Evolutionary conservation across 2,329 filamentous ascomycete species (phyloP).

Genomic region (Xylaria sp.): DNA sequence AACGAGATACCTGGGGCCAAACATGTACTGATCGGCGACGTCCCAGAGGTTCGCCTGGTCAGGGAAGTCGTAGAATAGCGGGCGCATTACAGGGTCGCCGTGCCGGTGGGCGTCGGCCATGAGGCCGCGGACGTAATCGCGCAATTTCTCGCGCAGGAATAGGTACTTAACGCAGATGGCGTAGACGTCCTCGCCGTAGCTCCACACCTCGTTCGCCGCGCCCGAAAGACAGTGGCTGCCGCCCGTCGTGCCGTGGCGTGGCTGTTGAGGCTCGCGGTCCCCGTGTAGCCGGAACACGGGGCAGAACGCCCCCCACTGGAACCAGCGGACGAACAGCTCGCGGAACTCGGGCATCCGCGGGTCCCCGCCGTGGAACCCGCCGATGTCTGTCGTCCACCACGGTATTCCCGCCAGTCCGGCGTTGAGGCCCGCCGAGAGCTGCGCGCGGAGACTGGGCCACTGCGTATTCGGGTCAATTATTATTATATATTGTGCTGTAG

Average conservation of each 20-base stretch:
- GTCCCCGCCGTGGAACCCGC: constrained; percentile 74
- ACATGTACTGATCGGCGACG: constrained; percentile 72
- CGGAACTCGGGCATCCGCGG: constrained; percentile 65
- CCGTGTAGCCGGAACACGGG: constrained; percentile 75
- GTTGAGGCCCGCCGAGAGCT: constrained; percentile 71
- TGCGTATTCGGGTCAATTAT: not conserved
- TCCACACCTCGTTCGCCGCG: constrained; percentile 72
- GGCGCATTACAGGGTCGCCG: constrained; percentile 69
- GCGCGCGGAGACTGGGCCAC: constrained; percentile 68
- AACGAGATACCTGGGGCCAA: constrained; percentile 67
- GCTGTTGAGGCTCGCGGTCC: constrained; percentile 67
- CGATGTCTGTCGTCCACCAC: constrained; percentile 78
- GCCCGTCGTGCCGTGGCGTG: constrained; percentile 49
- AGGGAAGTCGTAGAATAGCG: constrained; percentile 73
- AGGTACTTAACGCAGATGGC: constrained; percentile 70
- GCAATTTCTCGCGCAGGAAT: constrained; percentile 64
- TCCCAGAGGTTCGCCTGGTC: constrained; percentile 64
- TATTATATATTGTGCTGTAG: not conserved
- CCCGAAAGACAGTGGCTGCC: constrained; percentile 59
- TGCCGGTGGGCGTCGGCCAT: constrained; percentile 70
- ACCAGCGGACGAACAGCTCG: constrained; percentile 74
- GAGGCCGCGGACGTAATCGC: constrained; percentile 65
- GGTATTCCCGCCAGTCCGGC: constrained; percentile 72
- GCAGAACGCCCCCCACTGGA: constrained; percentile 74
- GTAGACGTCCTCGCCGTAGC: constrained; percentile 69